A percentile compares a stretch with the other conserved stretches of the same genome.
These are phyloP conservation scores for Pseudevernia furfuracea DNA, from an alignment of 495 filamentous ascomycete species.

Conservation along the genomic window DNA sequence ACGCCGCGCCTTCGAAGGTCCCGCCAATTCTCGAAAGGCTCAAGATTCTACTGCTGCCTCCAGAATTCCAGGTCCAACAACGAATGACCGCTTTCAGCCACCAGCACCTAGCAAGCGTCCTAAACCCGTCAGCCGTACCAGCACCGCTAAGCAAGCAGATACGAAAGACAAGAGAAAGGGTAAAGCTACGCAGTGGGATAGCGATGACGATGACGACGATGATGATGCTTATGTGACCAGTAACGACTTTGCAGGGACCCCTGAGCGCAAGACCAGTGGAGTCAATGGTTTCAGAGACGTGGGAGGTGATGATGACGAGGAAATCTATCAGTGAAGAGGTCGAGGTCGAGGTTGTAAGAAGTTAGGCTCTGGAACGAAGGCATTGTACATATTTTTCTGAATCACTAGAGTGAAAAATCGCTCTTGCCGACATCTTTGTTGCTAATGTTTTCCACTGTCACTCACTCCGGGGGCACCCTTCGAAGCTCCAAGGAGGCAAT, in stretches of 20 bases:
- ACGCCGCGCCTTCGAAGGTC: constrained; percentile 64
- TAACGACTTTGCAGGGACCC: constrained; percentile 21
- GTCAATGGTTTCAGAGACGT: constrained; percentile 16
- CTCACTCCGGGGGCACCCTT: no score
- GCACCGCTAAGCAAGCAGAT: constrained; percentile 15
- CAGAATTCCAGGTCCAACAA: neutral
- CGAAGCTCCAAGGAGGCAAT: no score
- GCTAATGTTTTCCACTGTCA: neutral
- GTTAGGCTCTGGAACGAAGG: neutral
- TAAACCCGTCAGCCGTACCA: constrained; percentile 6
- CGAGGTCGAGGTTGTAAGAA: neutral
- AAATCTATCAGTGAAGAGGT: constrained; percentile 16
- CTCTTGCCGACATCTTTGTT: neutral
- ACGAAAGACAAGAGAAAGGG: constrained; percentile 27
- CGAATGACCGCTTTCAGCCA: constrained; percentile 1
- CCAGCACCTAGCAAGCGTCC: constrained; percentile 10
- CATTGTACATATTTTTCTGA: neutral
- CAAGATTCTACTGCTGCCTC: neutral
- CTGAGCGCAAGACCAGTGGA: constrained; percentile 15
- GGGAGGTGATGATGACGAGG: constrained; percentile 19
- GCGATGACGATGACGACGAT: constrained; percentile 26
- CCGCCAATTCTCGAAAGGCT: constrained; percentile 8
- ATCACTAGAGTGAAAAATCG: neutral
- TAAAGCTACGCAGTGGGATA: constrained; percentile 23
- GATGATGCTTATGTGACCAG: constrained; percentile 29